These are phyloP conservation scores for Syzygium malaccense DNA, from an alignment of 441 rosid species.

Conservation along the genomic window DNA sequence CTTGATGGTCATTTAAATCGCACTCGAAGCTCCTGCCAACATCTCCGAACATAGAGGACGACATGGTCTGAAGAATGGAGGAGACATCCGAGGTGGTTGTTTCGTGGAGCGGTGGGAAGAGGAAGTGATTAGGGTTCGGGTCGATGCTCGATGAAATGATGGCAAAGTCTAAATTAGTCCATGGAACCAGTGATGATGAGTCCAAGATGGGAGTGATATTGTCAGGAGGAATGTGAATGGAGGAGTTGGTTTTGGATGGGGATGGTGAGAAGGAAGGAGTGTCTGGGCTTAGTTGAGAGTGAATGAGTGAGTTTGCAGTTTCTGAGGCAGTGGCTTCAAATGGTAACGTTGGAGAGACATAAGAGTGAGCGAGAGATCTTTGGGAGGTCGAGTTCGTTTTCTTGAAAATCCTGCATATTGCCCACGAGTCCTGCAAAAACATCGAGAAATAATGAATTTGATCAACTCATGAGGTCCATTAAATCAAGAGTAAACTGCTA, in stretches of 20 bases:
- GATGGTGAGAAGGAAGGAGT: neutral
- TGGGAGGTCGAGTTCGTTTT: neutral
- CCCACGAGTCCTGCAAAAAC: neutral
- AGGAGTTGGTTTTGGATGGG: neutral
- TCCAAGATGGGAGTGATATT: neutral
- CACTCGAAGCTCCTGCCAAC: slow-evolving; percentile 11
- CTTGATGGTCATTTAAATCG: slow-evolving; percentile 20
- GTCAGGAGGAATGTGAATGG: neutral
- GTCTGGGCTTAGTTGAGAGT: neutral
- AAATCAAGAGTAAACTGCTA: neutral
- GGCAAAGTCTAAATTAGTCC: neutral
- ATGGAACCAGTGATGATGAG: neutral
- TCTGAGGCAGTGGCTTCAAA: neutral
- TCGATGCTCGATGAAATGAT: neutral
- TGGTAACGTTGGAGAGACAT: neutral
- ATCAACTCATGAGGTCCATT: neutral
- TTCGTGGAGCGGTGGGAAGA: neutral
- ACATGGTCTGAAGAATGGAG: slow-evolving; percentile 34
- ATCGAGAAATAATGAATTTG: neutral
- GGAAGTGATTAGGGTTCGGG: neutral
- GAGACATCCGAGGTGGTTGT: slow-evolving; percentile 17
- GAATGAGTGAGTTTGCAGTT: neutral
- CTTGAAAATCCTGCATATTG: neutral
- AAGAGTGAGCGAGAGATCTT: neutral
- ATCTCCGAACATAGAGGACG: slow-evolving; percentile 38